Evolutionary conservation across 169 alveolate genomes (phyloP).

Genomic region (Eimeria acervulina): DNA sequence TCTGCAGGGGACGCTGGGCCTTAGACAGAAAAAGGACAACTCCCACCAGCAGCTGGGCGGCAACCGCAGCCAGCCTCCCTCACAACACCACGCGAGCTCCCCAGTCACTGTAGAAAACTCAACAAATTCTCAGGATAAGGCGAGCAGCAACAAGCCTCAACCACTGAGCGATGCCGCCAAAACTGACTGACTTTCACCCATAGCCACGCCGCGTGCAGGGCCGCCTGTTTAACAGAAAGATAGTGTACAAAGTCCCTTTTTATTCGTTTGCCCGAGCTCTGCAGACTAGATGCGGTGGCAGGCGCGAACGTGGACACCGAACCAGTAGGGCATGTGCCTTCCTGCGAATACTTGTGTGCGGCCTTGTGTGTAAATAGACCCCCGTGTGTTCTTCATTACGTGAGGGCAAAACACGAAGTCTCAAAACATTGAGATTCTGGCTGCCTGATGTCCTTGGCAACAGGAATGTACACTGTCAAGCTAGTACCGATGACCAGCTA

Average conservation of each 20-base stretch:
- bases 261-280: slow-evolving; percentile 5
- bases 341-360: slow-evolving; percentile 2
- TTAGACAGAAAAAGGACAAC: slow-evolving; percentile 36
- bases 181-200: background rate
- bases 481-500: background rate
- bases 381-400: background rate
- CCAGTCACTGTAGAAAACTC: background rate
- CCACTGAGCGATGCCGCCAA: slow-evolving; percentile 18
- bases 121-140: background rate
- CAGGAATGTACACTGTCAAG: background rate
- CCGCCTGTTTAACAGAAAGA: background rate
- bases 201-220: background rate
- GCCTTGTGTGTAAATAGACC: background rate
- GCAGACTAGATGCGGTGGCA: background rate
- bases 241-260: background rate
- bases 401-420: background rate
- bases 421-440: background rate
- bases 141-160: slow-evolving; percentile 21
- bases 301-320: background rate
- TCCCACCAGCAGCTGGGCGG: slow-evolving; percentile 16
- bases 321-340: background rate
- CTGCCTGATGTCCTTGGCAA: background rate
- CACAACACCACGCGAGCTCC: slow-evolving; percentile 28
- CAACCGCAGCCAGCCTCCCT: slow-evolving; percentile 31
- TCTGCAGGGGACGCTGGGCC: slow-evolving; percentile 68